Percentiles rank a stretch among this genome's conserved stretches.
Conservation (phyloP, 257 asterid genomes). For the Ligustrum vulgare region DNA sequence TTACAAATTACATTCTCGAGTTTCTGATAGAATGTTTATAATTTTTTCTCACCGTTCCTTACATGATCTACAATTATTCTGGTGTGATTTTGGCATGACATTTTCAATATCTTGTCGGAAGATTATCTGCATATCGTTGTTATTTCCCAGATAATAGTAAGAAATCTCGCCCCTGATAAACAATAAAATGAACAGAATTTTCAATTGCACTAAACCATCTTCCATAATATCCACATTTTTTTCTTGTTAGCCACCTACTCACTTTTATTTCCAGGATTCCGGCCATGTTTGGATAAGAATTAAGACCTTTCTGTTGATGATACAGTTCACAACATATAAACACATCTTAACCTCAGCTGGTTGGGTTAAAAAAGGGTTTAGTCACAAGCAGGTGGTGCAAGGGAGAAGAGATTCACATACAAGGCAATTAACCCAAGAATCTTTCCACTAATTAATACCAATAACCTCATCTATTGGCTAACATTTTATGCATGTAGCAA, state of each 20-base stretch:
- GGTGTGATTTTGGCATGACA: neutral
- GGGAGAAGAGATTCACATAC: no score
- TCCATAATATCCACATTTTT: neutral
- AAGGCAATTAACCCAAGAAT: no score
- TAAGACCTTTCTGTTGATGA: neutral
- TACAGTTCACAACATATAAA: neutral
- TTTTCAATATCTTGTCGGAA: neutral
- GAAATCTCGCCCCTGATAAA: neutral
- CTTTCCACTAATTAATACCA: no score
- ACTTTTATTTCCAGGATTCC: neutral
- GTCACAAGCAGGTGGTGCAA: neutral
- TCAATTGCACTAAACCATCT: neutral
- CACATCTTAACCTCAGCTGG: neutral
- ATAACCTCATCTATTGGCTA: no score
- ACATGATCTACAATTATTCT: slow-evolving; percentile 1
- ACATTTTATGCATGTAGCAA: no score
- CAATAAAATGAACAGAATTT: slow-evolving; percentile 1
- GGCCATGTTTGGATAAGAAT: neutral
- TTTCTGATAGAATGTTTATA: neutral
- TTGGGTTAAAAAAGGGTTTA: neutral
- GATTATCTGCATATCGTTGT: no score
- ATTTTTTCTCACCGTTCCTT: neutral
- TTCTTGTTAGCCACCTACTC: neutral
- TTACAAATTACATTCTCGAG: neutral
- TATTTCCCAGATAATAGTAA: neutral